Evolutionary conservation across 2,329 filamentous ascomycete species (phyloP).

Genomic region (Mycogone perniciosa): DNA sequence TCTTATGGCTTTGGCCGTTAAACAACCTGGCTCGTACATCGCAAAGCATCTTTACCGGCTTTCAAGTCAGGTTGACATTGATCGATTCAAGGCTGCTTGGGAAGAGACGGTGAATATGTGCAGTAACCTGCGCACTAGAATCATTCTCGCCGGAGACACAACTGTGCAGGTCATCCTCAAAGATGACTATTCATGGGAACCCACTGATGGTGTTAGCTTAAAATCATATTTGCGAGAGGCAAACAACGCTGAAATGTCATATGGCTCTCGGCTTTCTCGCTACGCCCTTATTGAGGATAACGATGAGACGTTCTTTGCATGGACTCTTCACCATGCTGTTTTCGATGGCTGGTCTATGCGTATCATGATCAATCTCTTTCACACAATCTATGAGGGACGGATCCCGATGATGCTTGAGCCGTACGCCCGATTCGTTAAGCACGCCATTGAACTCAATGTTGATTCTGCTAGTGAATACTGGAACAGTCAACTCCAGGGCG

Average conservation of each 20-base stretch:
- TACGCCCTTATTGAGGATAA: neutral
- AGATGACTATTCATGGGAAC: constrained; percentile 1
- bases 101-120: constrained; percentile 3
- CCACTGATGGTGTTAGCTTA: neutral
- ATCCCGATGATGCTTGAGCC: neutral
- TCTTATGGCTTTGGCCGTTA: constrained; percentile 28
- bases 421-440: constrained; percentile 2
- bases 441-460: constrained; percentile 2
- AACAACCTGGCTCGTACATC: constrained; percentile 29
- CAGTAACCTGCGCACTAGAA: constrained; percentile 9
- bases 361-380: neutral
- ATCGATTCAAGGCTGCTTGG: constrained; percentile 12
- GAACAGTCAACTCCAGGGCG: neutral
- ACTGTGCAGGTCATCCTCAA: constrained; percentile 5
- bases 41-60: constrained; percentile 22
- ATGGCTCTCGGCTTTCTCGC: constrained; percentile 1
- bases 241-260: neutral
- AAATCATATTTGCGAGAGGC: neutral
- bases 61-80: constrained; percentile 13
- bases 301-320: neutral
- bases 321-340: constrained; percentile 5
- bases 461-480: constrained; percentile 5
- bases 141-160: constrained; percentile 1
- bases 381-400: neutral
- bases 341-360: constrained; percentile 7